These are phyloP conservation scores for Obelidium mucronatum DNA, from an alignment of 192 early-diverging fungal genomes.

Conservation along the genomic window DNA sequence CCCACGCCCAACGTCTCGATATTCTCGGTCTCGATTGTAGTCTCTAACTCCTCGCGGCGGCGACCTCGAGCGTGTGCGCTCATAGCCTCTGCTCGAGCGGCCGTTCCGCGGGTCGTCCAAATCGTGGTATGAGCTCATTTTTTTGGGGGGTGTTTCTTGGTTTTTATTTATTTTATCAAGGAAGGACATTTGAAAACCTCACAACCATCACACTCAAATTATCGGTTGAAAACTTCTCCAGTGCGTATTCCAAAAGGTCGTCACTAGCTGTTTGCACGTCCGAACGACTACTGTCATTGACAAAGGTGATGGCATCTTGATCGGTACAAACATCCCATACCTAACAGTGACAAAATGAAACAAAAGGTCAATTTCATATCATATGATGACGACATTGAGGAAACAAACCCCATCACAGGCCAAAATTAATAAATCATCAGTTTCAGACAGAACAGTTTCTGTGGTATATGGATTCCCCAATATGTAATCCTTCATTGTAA, in stretches of 20 bases:
- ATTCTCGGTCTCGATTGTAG: not conserved
- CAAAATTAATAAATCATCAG: constrained; percentile 87
- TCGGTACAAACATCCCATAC: constrained; percentile 98
- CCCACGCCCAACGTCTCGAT: not conserved
- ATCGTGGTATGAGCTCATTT: not conserved
- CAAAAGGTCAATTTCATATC: constrained; percentile 1
- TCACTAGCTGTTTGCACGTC: constrained; percentile 71
- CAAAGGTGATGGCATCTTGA: constrained; percentile 88
- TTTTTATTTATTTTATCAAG: no score
- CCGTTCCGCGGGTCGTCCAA: constrained; percentile 6
- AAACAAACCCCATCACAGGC: constrained; percentile 94
- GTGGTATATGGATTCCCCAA: constrained; percentile 96
- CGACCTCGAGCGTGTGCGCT: not conserved
- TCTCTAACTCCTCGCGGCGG: not conserved
- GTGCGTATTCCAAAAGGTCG: constrained; percentile 81
- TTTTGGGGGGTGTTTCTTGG: no score
- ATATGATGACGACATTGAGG: not conserved
- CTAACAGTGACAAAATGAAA: constrained; percentile 44
- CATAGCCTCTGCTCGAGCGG: not conserved
- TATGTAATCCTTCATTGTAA: constrained; percentile 95
- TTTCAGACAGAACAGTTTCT: constrained; percentile 77
- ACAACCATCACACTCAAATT: constrained; percentile 88
- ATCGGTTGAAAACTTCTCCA: constrained; percentile 93
- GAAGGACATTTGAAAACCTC: constrained; percentile 22
- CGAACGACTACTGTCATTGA: constrained; percentile 62